Base-by-base conservation (phyloP, 768 basidiomycete genomes). In the Holtermanniella nyarrowii region DNA sequence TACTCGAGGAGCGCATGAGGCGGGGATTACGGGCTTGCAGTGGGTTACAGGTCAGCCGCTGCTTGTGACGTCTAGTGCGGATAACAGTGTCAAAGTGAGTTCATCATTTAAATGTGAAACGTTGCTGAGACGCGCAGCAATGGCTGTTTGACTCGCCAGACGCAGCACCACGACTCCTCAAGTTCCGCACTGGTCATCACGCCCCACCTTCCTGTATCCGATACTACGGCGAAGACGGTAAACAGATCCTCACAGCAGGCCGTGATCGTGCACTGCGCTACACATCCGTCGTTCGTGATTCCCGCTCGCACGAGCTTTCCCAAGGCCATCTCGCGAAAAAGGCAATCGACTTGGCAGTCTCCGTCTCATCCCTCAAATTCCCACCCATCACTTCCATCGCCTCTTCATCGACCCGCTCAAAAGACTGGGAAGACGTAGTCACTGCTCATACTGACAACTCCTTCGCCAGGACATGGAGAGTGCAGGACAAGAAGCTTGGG, bases 361-460 rank as follows among this genome's bases (percentile, higher is more conserved):
- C 88, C 2, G 72, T 89, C 5, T 77, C 83, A 1, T 83, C 82
- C 0, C 78, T 96, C 48, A 95, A 96, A 71, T 84, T 88, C 45
- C 82, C 88, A 13, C 77, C 87, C 0, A 77, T 95, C 26, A 82
- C 80, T 1, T 76, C 84, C 5, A 75, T 97, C 5, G 80, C 88
- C 0, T 84, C 82, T 69, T 89, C 88, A 0, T 77, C 81, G 0
- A 76, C 83, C 0, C 79, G 90, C 23, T 78, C 86, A 7, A 93
- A 89, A 69, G 91, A 99, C 57, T 99, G 95, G 95, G 93, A 97
- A 64, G 90, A 97, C 63, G 83, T 97, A 42, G 69, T 99, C 4
- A 90, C 91, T n/a, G 81, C 81, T 0, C 91, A 96, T 68, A 75
- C 79, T 1, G 87, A 88, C 44, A 90, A 93, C 60, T 76, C 80